phyloP scores from a whole-genome alignment of 83 land plant genomes.

The Thuja plicata region DNA sequence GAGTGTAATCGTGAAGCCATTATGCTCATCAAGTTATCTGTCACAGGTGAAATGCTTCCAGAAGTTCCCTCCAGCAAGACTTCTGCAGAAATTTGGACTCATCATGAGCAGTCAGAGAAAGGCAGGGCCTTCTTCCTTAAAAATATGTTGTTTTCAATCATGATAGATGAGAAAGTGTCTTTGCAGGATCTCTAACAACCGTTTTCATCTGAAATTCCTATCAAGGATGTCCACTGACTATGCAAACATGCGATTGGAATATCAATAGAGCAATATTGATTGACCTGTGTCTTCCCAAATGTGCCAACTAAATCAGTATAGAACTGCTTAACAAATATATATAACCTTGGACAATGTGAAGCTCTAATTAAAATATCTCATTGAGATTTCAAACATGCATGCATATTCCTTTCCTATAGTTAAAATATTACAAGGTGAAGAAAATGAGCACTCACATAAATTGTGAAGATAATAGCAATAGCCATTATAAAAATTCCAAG shows the following conservation, averaged over 20 bases:
- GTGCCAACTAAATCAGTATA: not conserved
- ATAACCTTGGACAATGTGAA: not conserved
- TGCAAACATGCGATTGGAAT: not conserved
- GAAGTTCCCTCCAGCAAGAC: no score
- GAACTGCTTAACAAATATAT: not conserved
- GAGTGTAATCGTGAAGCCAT: no score
- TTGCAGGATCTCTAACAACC: no score
- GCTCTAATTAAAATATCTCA: not conserved
- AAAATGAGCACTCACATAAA: constrained; percentile 51
- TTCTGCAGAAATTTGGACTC: no score
- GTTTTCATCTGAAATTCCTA: not conserved
- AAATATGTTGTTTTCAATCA: no score
- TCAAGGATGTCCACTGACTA: not conserved
- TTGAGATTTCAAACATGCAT: not conserved
- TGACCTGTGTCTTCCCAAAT: not conserved
- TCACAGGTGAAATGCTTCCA: no score
- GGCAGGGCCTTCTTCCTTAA: no score
- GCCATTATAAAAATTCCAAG: constrained; percentile 54
- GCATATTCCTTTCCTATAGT: not conserved
- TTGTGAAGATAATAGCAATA: constrained; percentile 36
- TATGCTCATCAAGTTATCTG: no score
- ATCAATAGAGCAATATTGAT: not conserved
- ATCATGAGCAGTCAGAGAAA: no score
- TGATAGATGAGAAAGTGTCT: no score
- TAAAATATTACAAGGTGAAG: not conserved